Conservation (phyloP, 768 basidiomycete genomes). For the Hypholoma fasciculare region DNA sequence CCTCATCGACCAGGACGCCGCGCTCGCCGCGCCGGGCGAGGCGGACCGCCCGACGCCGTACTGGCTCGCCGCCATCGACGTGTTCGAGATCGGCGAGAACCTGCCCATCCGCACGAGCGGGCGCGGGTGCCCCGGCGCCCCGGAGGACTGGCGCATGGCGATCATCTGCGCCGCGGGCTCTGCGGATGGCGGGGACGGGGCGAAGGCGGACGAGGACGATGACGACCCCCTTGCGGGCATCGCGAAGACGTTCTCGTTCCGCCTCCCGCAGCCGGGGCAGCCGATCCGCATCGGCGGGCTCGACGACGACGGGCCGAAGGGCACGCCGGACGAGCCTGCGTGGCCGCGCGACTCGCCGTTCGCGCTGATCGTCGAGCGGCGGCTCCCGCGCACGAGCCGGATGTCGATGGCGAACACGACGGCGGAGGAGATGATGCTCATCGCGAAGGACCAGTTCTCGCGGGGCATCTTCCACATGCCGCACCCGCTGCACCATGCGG, state of each 20-base stretch:
- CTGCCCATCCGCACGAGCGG: constrained; percentile 47
- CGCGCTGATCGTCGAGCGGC: constrained; percentile 25
- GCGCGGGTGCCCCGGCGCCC: constrained; percentile 19
- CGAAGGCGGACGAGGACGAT: neutral
- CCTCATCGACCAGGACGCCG: constrained; percentile 51
- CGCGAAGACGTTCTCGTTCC: neutral
- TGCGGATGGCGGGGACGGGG: too few relatives aligned
- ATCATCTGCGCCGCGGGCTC: constrained; percentile 39
- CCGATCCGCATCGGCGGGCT: neutral
- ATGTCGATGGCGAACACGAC: constrained; percentile 42
- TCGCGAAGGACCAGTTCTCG: constrained; percentile 70
- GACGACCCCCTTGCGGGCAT: neutral
- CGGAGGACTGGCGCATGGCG: constrained; percentile 70
- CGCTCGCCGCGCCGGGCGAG: constrained; percentile 54
- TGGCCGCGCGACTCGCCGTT: constrained; percentile 58
- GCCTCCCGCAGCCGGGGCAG: neutral
- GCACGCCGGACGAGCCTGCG: constrained; percentile 36
- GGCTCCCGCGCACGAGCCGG: constrained; percentile 50
- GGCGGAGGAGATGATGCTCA: constrained; percentile 52
- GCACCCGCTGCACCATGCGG: constrained; percentile 31
- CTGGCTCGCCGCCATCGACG: constrained; percentile 70
- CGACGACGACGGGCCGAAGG: neutral
- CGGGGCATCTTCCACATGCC: constrained; percentile 76
- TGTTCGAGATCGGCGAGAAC: constrained; percentile 69
- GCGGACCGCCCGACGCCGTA: constrained; percentile 51